Percentiles rank a stretch among this genome's conserved stretches.
Conservation (phyloP, 768 basidiomycete genomes). For the Saitozyma podzolica region DNA sequence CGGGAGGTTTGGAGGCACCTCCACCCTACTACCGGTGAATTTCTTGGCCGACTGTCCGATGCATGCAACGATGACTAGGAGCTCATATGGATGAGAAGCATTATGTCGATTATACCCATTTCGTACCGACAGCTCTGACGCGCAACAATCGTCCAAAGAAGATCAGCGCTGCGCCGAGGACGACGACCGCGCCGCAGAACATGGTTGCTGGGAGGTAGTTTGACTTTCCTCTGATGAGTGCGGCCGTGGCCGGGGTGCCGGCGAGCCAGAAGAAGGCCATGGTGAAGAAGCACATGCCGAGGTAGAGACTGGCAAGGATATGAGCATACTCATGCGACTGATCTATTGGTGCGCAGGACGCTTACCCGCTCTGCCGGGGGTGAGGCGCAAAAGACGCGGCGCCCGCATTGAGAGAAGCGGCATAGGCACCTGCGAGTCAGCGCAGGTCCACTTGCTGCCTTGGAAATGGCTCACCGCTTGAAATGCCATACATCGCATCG, state of each 20-base stretch:
- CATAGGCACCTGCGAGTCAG: slow-evolving; percentile 21
- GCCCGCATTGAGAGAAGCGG: slow-evolving; percentile 21
- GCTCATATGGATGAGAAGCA: background rate
- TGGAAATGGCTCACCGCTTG: slow-evolving; percentile 23
- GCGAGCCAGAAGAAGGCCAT: slow-evolving; percentile 35
- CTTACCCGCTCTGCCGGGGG: slow-evolving; percentile 23
- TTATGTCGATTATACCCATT: slow-evolving; percentile 9
- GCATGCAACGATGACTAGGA: background rate
- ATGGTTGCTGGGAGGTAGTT: slow-evolving; percentile 29
- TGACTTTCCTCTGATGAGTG: slow-evolving; percentile 20
- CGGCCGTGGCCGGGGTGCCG: slow-evolving; percentile 26
- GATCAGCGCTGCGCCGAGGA: slow-evolving; percentile 7
- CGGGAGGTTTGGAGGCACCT: background rate
- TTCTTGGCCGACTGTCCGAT: background rate
- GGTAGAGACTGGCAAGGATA: slow-evolving; percentile 17
- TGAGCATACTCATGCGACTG: background rate
- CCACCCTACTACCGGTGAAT: background rate
- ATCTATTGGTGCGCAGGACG: background rate
- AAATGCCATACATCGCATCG: slow-evolving; percentile 28
- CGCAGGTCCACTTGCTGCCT: background rate
- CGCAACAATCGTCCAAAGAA: background rate
- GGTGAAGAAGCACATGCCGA: slow-evolving; percentile 35
- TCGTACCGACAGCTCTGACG: slow-evolving; percentile 4
- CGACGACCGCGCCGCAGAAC: slow-evolving; percentile 22
- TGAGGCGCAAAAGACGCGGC: slow-evolving; percentile 27